A percentile compares a stretch with the other conserved stretches of the same genome.
Evolutionary conservation across 345 rosid genomes (phyloP).

Genomic region (Angophora floribunda): DNA sequence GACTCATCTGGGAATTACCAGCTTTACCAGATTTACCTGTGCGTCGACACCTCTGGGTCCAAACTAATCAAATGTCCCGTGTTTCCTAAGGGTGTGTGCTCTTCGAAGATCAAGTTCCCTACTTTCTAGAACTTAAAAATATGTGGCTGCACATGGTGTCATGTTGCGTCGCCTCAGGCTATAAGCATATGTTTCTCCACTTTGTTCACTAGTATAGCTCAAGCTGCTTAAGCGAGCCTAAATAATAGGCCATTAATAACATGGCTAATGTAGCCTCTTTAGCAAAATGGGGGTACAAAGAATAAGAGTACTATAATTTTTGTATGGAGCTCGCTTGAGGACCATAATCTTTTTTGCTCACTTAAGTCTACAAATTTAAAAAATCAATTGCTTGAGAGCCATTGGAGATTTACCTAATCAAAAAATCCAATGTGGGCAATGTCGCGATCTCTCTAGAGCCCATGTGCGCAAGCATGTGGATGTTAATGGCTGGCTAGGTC

Average conservation of each 20-base stretch:
- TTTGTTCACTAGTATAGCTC: not conserved
- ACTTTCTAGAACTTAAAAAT: conserved; percentile 24
- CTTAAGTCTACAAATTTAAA: no score
- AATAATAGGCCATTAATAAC: not conserved
- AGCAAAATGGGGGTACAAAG: not conserved
- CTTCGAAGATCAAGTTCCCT: conserved; percentile 55
- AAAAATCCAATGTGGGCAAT: no score
- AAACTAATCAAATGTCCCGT: conserved; percentile 64
- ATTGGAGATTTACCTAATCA: no score
- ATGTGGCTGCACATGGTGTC: rapidly evolving
- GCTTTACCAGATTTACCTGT: conserved; percentile 70
- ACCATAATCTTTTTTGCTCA: no score
- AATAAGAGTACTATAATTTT: no score
- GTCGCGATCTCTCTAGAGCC: no score
- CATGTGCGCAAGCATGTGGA: no score
- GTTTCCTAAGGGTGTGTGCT: conserved; percentile 54
- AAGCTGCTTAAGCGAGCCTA: not conserved
- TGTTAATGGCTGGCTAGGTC: no score
- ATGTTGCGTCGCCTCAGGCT: rapidly evolving
- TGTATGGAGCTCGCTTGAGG: no score
- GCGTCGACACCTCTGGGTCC: conserved; percentile 66
- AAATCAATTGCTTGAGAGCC: no score
- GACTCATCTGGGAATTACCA: conserved; percentile 63
- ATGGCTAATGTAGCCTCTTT: not conserved
- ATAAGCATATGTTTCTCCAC: not conserved